Percentiles rank a stretch among this genome's conserved stretches.
Conservation (phyloP, 2,329 filamentous ascomycete species). For the Ambrosiella cleistominuta region DNA sequence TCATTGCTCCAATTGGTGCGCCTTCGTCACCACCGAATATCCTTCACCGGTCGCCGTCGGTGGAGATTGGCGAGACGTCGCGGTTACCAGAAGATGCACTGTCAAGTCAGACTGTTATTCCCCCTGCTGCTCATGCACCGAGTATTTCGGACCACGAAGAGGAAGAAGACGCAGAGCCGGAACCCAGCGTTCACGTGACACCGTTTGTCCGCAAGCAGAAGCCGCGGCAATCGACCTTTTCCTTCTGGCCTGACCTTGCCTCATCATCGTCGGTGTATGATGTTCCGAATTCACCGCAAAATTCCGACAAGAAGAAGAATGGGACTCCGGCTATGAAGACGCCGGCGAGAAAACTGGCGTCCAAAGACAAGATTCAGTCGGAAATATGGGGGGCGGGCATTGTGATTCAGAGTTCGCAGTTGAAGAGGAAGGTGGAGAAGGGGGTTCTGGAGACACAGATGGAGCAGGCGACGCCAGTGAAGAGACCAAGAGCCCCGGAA, state of each 20-base stretch:
- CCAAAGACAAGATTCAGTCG: background rate
- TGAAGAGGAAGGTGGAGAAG: background rate
- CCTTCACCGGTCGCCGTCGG: background rate
- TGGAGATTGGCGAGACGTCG: background rate
- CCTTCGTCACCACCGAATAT: background rate
- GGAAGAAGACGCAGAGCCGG: background rate
- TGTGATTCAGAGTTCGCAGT: background rate
- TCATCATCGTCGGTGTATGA: conserved; percentile 7
- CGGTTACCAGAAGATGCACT: conserved; percentile 1
- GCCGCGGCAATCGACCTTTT: conserved; percentile 5
- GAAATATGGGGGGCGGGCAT: background rate
- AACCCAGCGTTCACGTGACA: background rate
- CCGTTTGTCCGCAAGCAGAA: conserved; percentile 1
- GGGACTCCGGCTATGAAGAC: background rate
- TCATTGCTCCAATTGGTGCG: background rate
- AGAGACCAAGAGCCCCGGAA: background rate
- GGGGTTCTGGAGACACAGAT: background rate
- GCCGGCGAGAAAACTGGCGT: background rate
- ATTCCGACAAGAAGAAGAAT: background rate
- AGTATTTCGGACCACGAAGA: background rate
- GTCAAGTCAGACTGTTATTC: background rate
- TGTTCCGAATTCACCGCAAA: conserved; percentile 1
- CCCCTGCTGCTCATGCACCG: background rate
- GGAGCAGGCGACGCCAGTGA: background rate
- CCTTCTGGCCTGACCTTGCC: background rate